Conservation (phyloP, 1,284 basidiomycete genomes). For the Moesziomyces sp. region DNA sequence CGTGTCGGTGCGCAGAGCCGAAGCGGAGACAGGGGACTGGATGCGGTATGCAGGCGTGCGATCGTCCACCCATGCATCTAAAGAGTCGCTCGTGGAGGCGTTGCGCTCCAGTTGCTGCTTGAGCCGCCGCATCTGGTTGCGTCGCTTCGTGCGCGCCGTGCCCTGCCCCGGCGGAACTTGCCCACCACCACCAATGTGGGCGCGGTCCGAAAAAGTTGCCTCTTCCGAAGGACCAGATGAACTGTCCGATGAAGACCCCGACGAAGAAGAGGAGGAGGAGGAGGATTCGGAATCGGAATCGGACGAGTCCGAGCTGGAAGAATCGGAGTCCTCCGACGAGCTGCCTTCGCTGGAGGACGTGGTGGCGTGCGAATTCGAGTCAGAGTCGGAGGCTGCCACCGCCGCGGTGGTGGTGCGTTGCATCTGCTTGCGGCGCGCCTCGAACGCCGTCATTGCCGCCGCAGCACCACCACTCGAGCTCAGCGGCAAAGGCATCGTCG, state of each 20-base stretch:
- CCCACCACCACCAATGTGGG: neutral
- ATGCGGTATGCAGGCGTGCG: too few species aligned
- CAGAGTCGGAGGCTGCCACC: neutral
- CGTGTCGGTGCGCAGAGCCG: too few species aligned
- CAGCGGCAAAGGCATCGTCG: neutral
- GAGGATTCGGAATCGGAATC: neutral
- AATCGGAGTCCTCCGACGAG: constrained; percentile 1
- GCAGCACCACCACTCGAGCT: constrained; percentile 1
- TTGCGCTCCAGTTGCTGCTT: constrained; percentile 15
- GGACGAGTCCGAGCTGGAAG: constrained; percentile 1
- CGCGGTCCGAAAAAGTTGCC: neutral
- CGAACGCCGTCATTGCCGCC: constrained; percentile 40
- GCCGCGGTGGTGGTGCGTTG: neutral
- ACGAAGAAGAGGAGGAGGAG: neutral
- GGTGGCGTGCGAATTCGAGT: constrained; percentile 12
- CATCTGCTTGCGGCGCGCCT: constrained; percentile 22
- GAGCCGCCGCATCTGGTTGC: constrained; percentile 41
- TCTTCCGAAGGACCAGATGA: constrained; percentile 28
- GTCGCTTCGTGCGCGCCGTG: constrained; percentile 41
- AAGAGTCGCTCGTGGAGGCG: neutral
- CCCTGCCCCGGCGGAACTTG: constrained; percentile 45
- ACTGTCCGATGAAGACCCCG: constrained; percentile 1
- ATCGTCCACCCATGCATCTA: too few species aligned
- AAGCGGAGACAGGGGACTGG: too few species aligned
- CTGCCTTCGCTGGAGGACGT: too few species aligned